These are phyloP conservation scores for Dactylellina cionopaga DNA, from an alignment of 2,329 filamentous ascomycete genomes.

Conservation along the genomic window DNA sequence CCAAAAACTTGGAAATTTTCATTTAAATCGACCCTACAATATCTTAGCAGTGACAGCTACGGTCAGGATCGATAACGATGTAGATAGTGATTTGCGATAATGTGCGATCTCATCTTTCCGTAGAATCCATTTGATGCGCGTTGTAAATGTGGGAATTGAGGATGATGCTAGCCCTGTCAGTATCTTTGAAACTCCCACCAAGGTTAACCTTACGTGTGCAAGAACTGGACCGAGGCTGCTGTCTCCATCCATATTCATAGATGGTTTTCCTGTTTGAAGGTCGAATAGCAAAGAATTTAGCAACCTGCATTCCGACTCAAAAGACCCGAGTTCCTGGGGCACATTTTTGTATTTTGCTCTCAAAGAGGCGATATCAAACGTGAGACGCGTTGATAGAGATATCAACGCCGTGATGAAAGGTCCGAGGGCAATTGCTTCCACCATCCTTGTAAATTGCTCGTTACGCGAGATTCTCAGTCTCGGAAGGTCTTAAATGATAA, in stretches of 20 bases:
- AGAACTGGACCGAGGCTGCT: no score
- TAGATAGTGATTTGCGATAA: no score
- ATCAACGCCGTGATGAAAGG: background rate
- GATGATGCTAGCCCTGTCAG: background rate
- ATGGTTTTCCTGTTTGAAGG: no score
- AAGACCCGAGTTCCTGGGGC: background rate
- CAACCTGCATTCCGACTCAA: background rate
- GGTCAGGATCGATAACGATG: no score
- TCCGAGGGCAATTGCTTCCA: background rate
- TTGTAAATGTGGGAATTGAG: background rate
- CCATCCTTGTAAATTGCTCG: no score
- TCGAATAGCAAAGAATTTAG: background rate
- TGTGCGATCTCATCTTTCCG: background rate
- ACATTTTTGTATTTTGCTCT: background rate
- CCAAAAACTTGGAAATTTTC: no score
- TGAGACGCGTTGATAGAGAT: background rate
- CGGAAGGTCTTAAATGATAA: no score
- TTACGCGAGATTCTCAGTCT: no score
- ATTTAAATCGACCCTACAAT: no score
- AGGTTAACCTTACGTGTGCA: no score
- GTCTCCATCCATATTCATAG: no score
- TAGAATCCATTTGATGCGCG: background rate
- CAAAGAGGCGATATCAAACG: background rate
- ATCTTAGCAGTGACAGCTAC: no score
- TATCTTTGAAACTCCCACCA: background rate